Conservation (phyloP, 1,284 basidiomycete genomes). For the Takashimella koratensis region DNA sequence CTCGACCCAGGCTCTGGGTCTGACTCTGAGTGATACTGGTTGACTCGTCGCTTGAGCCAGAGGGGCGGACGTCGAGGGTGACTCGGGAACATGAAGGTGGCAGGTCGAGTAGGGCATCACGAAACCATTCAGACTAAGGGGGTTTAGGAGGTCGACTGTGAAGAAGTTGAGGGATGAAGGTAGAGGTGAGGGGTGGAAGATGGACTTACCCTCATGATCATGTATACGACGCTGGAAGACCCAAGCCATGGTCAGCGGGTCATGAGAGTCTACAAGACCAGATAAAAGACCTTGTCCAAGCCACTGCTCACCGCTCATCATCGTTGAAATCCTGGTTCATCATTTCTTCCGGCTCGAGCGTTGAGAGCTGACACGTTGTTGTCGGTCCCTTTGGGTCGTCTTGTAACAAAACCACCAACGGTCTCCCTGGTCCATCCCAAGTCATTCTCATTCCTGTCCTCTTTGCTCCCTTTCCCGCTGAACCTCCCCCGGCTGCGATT, state of each 20-base stretch:
- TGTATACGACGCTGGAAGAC: constrained; percentile 62
- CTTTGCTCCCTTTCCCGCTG: constrained; percentile 12
- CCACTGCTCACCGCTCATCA: constrained; percentile 57
- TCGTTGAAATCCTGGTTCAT: constrained; percentile 75
- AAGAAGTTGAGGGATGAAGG: not conserved
- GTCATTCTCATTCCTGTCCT: constrained; percentile 76
- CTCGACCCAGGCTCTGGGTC: constrained; percentile 11
- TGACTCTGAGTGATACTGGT: constrained; percentile 21
- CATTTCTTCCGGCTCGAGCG: constrained; percentile 76
- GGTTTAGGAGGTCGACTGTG: not conserved
- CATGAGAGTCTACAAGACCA: no score
- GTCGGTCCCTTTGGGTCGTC: constrained; percentile 80
- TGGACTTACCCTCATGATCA: constrained; percentile 74
- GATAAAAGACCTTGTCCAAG: constrained; percentile 1
- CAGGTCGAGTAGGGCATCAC: constrained; percentile 83
- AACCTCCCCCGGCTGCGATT: constrained; percentile 33
- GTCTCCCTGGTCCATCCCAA: constrained; percentile 74
- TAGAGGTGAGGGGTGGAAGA: not conserved
- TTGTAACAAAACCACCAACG: constrained; percentile 74
- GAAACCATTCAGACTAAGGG: constrained; percentile 77
- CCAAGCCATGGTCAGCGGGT: no score
- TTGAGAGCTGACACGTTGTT: constrained; percentile 81
- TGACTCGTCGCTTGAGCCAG: constrained; percentile 19
- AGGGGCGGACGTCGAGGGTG: constrained; percentile 72
- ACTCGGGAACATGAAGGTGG: constrained; percentile 78